phyloP scores from a whole-genome alignment of 2,329 filamentous ascomycete species.

The Zymoseptoria pseudotritici region DNA sequence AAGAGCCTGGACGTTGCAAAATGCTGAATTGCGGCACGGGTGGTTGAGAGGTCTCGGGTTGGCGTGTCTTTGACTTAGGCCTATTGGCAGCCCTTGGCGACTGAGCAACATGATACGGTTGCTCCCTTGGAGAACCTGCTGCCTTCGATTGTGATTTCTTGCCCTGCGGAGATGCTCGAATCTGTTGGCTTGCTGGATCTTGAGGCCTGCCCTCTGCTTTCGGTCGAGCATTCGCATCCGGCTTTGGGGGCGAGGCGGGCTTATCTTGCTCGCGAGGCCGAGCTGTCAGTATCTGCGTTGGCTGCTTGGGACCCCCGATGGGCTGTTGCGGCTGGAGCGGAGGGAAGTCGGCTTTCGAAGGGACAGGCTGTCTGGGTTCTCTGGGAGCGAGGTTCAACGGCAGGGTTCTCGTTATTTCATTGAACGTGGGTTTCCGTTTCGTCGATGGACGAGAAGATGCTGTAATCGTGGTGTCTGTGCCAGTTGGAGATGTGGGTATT shows the following conservation, averaged over 20 bases:
- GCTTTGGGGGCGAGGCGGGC: not conserved
- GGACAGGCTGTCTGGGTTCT: conserved; percentile 8
- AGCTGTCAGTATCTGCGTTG: conserved; percentile 1
- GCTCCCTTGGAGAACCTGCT: not conserved
- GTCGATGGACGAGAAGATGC: conserved; percentile 4
- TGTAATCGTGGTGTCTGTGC: conserved; percentile 15
- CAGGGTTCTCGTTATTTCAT: conserved; percentile 29
- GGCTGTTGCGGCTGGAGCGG: not conserved
- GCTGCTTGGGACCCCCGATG: not conserved
- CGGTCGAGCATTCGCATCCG: not conserved
- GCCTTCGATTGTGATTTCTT: not conserved
- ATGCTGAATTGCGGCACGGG: conserved; percentile 23
- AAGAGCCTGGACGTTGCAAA: conserved; percentile 22
- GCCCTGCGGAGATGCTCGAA: not conserved
- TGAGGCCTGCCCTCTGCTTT: not conserved
- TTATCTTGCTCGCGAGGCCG: not conserved
- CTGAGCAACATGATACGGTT: not conserved
- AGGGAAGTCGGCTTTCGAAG: not conserved
- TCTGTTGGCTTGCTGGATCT: not conserved
- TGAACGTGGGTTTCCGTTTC: conserved; percentile 20
- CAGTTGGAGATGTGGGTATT: conserved; percentile 13
- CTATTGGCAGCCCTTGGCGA: conserved; percentile 14
- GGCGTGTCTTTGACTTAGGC: not conserved
- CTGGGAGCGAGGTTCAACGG: conserved; percentile 13
- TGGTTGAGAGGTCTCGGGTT: conserved; percentile 1